Conservation (phyloP, 2,329 filamentous ascomycete species). For the Nigrospora oryzae region DNA sequence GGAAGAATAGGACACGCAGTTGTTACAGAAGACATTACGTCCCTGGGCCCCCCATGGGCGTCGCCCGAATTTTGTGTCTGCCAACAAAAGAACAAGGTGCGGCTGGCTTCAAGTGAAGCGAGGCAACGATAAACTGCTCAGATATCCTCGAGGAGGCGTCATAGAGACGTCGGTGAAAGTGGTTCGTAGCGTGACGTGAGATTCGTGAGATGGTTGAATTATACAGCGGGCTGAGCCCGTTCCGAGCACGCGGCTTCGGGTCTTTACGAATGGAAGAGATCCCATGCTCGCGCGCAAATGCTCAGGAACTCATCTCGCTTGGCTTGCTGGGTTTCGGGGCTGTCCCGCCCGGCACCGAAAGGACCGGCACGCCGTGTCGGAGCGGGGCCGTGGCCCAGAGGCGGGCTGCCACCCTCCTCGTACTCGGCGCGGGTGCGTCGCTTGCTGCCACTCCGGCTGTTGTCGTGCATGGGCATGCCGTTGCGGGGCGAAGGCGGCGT, state of each 20-base stretch:
- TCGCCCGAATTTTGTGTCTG: no score
- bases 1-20: no score
- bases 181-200: slow-evolving; percentile 8
- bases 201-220: slow-evolving; percentile 11
- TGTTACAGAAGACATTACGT: no score
- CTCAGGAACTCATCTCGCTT: slow-evolving; percentile 92
- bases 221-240: no score
- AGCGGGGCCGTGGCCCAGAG: slow-evolving; percentile 62
- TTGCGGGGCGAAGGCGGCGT: slow-evolving; percentile 77
- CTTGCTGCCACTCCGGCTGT: slow-evolving; percentile 53
- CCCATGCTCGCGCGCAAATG: slow-evolving; percentile 86
- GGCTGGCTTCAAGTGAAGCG: no score
- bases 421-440: slow-evolving; percentile 83
- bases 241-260: neutral
- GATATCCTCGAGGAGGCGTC: no score
- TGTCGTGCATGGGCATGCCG: slow-evolving; percentile 34
- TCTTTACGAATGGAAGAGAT: slow-evolving; percentile 83
- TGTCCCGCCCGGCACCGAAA: slow-evolving; percentile 75
- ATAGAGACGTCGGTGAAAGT: no score
- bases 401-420: slow-evolving; percentile 83
- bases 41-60: no score
- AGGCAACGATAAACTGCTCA: no score
- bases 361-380: slow-evolving; percentile 51
- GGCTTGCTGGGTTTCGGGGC: slow-evolving; percentile 69
- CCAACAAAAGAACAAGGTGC: no score